These are phyloP conservation scores for Blepharisma undulans DNA, from an alignment of 169 alveolate genomes.

Conservation along the genomic window DNA sequence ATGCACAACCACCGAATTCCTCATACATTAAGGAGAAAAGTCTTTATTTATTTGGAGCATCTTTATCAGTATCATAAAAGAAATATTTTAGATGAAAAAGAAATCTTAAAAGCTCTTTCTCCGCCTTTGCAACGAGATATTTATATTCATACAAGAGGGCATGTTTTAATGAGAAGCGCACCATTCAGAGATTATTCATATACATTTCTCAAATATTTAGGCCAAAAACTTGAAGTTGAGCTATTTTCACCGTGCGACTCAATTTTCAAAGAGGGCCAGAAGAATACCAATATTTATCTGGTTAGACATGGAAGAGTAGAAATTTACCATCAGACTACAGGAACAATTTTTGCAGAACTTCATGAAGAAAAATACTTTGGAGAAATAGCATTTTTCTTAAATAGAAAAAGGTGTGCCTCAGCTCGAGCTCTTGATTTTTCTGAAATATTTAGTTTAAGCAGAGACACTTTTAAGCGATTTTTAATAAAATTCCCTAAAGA, in stretches of 20 bases:
- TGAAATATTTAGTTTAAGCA: background rate
- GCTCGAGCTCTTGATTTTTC: background rate
- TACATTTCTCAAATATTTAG: background rate
- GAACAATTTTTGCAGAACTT: background rate
- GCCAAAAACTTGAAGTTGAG: background rate
- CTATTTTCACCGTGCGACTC: background rate
- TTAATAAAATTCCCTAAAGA: background rate
- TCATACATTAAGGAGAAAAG: conserved; percentile 57
- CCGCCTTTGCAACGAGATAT: background rate
- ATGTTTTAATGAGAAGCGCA: background rate
- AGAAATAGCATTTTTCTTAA: conserved; percentile 44
- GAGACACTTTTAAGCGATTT: background rate
- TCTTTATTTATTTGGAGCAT: conserved; percentile 73
- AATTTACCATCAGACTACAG: background rate
- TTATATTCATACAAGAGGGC: background rate
- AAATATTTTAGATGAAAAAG: conserved; percentile 58
- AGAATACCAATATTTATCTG: background rate
- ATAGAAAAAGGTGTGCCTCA: conserved; percentile 18
- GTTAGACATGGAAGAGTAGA: background rate
- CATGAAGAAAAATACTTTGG: conserved; percentile 38
- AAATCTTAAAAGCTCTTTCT: conserved; percentile 55
- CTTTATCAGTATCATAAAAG: conserved; percentile 59
- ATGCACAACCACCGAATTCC: conserved; percentile 65
- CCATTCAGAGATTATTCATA: background rate
- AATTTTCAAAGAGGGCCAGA: conserved; percentile 5